A percentile compares a stretch with the other conserved stretches of the same genome.
Evolutionary conservation across 2,329 filamentous ascomycete genomes (phyloP).

Genomic region (Chaetoscypha palmicola): DNA sequence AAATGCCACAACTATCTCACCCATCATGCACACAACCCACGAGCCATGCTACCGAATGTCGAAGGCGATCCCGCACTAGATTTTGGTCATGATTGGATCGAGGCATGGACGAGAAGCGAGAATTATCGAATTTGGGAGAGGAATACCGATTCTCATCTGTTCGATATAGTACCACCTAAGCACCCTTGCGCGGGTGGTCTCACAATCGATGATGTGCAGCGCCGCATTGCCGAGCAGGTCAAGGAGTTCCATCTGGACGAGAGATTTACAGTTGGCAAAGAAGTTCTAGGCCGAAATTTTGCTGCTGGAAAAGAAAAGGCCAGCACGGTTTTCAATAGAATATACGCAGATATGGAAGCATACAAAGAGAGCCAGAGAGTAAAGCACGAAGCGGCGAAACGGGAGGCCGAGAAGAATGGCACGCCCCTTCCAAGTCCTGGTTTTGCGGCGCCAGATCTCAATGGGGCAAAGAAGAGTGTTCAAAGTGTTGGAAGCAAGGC

Average conservation of each 20-base stretch:
- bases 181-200: slow-evolving; percentile 91
- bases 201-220: slow-evolving; percentile 89
- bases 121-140: slow-evolving; percentile 87
- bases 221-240: slow-evolving; percentile 83
- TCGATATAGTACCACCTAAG: slow-evolving; percentile 86
- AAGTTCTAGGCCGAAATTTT: slow-evolving; percentile 1
- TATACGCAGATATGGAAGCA: slow-evolving; percentile 85
- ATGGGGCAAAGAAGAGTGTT: slow-evolving; percentile 40
- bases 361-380: slow-evolving; percentile 68
- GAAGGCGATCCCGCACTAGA: slow-evolving; percentile 82
- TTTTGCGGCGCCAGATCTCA: slow-evolving; percentile 30
- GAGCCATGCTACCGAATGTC: slow-evolving; percentile 54
- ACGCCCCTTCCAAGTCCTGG: slow-evolving; percentile 14
- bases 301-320: not conserved
- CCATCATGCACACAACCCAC: slow-evolving; percentile 48
- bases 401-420: slow-evolving; percentile 21
- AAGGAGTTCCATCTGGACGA: slow-evolving; percentile 92
- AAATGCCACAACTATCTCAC: slow-evolving; percentile 75
- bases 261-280: slow-evolving; percentile 56
- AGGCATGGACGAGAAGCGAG: slow-evolving; percentile 80
- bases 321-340: slow-evolving; percentile 67
- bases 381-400: slow-evolving; percentile 49
- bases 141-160: slow-evolving; percentile 77
- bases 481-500: slow-evolving; percentile 49
- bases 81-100: slow-evolving; percentile 77